Evolutionary conservation across 768 basidiomycete genomes (phyloP).

Genomic region (Leccinum fibrillosum): DNA sequence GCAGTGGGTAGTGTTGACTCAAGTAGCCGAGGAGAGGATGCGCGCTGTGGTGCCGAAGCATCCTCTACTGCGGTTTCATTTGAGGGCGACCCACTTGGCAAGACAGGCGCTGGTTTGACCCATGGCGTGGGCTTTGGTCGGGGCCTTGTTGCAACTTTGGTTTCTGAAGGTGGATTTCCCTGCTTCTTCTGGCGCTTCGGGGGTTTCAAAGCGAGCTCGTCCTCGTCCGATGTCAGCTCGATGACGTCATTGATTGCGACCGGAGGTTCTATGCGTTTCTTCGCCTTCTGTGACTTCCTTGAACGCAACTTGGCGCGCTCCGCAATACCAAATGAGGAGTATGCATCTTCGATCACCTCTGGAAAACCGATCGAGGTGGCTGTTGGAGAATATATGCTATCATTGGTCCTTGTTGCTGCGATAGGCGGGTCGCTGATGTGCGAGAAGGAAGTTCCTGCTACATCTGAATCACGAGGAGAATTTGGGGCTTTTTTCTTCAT

Average conservation of each 20-base stretch:
- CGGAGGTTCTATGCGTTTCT: slow-evolving; percentile 6
- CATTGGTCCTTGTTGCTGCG: slow-evolving; percentile 12
- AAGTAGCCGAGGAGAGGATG: slow-evolving; percentile 32
- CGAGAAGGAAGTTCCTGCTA: slow-evolving; percentile 14
- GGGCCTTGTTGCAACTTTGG: slow-evolving; percentile 25
- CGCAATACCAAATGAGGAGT: slow-evolving; percentile 41
- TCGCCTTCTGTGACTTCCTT: slow-evolving; percentile 29
- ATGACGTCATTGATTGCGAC: slow-evolving; percentile 35
- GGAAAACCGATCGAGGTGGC: slow-evolving; percentile 9
- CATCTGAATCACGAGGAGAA: background rate
- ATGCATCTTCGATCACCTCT: slow-evolving; percentile 13
- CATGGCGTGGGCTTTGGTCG: slow-evolving; percentile 26
- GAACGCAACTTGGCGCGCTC: slow-evolving; percentile 58
- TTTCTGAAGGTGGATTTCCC: slow-evolving; percentile 24
- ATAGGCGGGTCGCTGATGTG: slow-evolving; percentile 20
- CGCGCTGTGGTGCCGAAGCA: slow-evolving; percentile 31
- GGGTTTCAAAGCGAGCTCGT: slow-evolving; percentile 34
- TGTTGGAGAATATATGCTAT: slow-evolving; percentile 20
- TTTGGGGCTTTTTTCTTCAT: slow-evolving; percentile 18
- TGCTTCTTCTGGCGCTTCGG: slow-evolving; percentile 32
- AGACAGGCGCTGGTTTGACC: slow-evolving; percentile 10
- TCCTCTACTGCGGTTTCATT: slow-evolving; percentile 4
- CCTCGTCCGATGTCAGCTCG: slow-evolving; percentile 44
- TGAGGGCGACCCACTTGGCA: slow-evolving; percentile 18
- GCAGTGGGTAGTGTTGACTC: slow-evolving; percentile 31